These are phyloP conservation scores for Adansonia grandidieri DNA, from an alignment of 441 rosid genomes.

Conservation along the genomic window DNA sequence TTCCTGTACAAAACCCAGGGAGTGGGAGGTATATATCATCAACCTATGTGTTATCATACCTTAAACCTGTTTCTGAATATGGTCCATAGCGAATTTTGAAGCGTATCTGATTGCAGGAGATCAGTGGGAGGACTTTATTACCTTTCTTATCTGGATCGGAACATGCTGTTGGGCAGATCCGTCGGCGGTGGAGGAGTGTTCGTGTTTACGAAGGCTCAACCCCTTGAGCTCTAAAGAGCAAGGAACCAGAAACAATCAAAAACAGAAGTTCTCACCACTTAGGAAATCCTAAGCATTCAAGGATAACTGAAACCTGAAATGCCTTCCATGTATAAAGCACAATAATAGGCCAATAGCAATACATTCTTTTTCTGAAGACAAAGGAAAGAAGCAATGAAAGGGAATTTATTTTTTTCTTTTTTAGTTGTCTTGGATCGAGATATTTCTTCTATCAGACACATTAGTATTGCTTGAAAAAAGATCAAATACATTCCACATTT, in stretches of 20 bases:
- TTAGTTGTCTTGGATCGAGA: background rate
- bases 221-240: slow-evolving; percentile 55
- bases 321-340: background rate
- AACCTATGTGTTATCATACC: background rate
- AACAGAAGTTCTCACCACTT: background rate
- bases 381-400: background rate
- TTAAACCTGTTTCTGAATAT: background rate
- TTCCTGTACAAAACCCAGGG: slow-evolving; percentile 61
- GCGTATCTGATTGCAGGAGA: slow-evolving; percentile 50
- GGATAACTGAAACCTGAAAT: background rate
- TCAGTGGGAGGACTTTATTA: slow-evolving; percentile 88
- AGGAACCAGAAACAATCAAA: background rate
- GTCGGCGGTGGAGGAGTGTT: slow-evolving; percentile 95
- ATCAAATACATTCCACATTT: background rate
- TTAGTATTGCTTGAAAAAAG: background rate
- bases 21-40: slow-evolving; percentile 59
- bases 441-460: background rate
- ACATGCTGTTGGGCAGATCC: slow-evolving; percentile 89
- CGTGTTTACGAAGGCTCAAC: slow-evolving; percentile 82
- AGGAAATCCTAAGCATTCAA: background rate
- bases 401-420: background rate
- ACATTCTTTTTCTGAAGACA: background rate
- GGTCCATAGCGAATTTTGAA: slow-evolving; percentile 28
- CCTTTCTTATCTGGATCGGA: slow-evolving; percentile 75
- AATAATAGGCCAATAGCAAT: background rate